Base-by-base conservation (phyloP, 208 protist genomes). In the Leptomonas pyrrhocoris region DNA sequence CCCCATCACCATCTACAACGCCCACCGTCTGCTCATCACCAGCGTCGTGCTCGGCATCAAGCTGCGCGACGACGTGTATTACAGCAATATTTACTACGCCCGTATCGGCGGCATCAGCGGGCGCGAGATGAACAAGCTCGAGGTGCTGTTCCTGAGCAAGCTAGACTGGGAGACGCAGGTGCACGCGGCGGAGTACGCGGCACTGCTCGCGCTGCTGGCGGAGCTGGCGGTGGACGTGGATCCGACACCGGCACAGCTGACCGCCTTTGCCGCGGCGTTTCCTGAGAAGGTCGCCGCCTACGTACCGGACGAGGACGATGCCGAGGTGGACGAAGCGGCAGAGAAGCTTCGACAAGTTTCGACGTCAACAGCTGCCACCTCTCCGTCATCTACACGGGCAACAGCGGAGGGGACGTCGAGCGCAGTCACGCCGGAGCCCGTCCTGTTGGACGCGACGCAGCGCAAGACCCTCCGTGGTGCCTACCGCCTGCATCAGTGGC, bases 21-120 rank as follows among this genome's bases (percentile, higher is more conserved):
- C 96, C 12, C 96, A 98, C 62, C 93, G 97, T 1, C 80, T 98
- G 16, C 64, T 98, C 28, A 89, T 98, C 51, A 97, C 91, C 8
- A 85, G 88, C 55, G 75, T 89, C n/a, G 73, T 98, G 64, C 60
- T 98, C 19, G 92, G 94, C 12, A 84, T 86, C 21, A 98, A 98
- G 90, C 81, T 97, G 62, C 94, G 93, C 27, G 97, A 98, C 62
- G 97, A 98, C 64, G 49, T 79, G 31, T 98, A 94, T 73, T 98
- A 93, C 56, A 96, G 77, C 56, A 98, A 98, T 71, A 72, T 79
- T 57, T 97, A 97, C 81, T 98, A 97, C 74, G 90, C 81, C 42
- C 77, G 83, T 34, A 93, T 98, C 51, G 97, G 97, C 25, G 96
- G 96, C 40, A 88, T 98, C 45, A 77, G 70, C 16, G 51, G 65